These are phyloP conservation scores for Macrophomina pseudophaseolina DNA, from an alignment of 2,329 filamentous ascomycete species.

Conservation along the genomic window DNA sequence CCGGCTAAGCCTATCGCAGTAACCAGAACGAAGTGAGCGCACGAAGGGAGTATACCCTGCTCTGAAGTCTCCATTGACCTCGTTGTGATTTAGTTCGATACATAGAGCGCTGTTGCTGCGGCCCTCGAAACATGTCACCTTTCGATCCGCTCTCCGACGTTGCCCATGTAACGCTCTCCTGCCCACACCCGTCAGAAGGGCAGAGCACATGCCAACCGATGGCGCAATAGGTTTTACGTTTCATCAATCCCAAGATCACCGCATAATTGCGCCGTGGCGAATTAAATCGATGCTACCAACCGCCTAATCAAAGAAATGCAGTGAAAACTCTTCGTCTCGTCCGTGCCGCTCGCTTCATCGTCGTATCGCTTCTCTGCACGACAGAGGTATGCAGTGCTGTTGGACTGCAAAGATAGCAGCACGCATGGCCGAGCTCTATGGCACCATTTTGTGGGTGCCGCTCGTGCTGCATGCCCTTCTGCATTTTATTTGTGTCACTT, in stretches of 20 bases:
- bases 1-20: no score
- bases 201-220: not conserved
- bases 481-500: not conserved
- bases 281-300: not conserved
- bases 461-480: not conserved
- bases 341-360: not conserved
- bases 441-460: not conserved
- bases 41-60: no score
- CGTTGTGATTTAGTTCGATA: no score
- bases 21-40: no score
- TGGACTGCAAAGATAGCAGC: not conserved
- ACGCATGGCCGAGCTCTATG: not conserved
- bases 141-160: not conserved
- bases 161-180: not conserved
- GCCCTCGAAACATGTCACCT: no score
- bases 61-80: no score
- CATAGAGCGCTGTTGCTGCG: no score
- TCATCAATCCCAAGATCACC: not conserved
- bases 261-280: not conserved
- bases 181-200: not conserved
- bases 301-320: not conserved
- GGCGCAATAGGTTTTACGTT: not conserved
- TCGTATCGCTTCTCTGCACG: not conserved
- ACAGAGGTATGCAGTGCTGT: not conserved
- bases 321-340: not conserved